Evolutionary conservation across 306 rosid genomes (phyloP).

Genomic region (Cyclanthera cordifolia): DNA sequence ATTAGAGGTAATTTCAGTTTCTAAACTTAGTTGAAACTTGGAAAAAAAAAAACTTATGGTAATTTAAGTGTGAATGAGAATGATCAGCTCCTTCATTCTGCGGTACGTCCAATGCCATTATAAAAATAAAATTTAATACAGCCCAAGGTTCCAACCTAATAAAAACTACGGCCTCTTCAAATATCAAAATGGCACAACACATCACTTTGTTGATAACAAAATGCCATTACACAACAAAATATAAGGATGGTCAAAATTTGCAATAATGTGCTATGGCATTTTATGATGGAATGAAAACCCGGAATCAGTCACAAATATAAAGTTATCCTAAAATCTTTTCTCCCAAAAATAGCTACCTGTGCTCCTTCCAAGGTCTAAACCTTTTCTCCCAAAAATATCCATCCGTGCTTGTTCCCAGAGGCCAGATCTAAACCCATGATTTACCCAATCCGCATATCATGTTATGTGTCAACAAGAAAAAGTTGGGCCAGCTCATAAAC

Average conservation of each 20-base stretch:
- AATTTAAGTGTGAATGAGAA: background rate
- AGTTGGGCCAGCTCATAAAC: background rate
- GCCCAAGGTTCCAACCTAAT: background rate
- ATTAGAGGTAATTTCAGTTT: background rate
- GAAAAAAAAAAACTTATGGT: background rate
- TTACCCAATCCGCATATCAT: background rate
- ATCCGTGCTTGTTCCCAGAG: no score
- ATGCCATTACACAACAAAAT: background rate
- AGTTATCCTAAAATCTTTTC: background rate
- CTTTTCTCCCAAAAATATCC: background rate
- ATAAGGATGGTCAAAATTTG: background rate
- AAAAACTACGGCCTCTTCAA: background rate
- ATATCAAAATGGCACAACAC: background rate
- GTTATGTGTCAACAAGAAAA: background rate
- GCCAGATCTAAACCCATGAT: no score
- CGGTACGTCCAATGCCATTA: background rate
- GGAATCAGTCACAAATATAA: background rate
- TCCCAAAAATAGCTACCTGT: slow-evolving; percentile 4
- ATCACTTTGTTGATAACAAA: background rate
- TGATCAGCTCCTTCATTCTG: background rate
- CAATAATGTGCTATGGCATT: background rate
- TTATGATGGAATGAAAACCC: background rate
- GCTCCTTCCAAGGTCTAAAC: no score
- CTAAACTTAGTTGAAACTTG: background rate
- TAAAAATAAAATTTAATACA: background rate